A percentile compares a stretch with the other conserved stretches of the same genome.
phyloP scores from a whole-genome alignment of 2,329 filamentous ascomycete genomes.

The Pseudopithomyces maydicus region DNA sequence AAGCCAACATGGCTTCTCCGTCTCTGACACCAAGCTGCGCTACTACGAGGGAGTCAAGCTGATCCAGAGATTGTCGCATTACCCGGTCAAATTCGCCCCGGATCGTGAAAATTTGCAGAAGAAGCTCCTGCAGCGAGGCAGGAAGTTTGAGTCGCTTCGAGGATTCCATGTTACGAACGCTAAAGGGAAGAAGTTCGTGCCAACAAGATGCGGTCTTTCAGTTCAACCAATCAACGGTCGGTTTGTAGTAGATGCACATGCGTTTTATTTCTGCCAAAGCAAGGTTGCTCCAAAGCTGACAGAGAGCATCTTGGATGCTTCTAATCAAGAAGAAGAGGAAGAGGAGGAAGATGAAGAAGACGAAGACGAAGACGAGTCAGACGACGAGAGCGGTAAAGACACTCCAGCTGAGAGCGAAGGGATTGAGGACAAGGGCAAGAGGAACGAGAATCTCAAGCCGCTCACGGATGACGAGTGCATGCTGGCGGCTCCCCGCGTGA shows the following conservation, averaged over 20 bases:
- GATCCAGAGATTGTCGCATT: neutral
- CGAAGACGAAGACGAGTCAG: neutral
- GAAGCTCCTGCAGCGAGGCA: neutral
- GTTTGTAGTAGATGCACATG: conserved; percentile 4
- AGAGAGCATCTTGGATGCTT: neutral
- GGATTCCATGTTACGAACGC: conserved; percentile 1
- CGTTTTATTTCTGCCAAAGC: conserved; percentile 2
- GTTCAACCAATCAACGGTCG: neutral
- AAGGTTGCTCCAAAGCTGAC: neutral
- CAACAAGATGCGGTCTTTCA: neutral
- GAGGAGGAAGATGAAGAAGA: neutral
- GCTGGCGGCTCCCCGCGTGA: neutral
- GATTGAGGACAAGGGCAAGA: conserved; percentile 1
- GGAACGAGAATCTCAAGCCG: conserved; percentile 3
- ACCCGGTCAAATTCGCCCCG: neutral
- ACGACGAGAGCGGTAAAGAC: neutral
- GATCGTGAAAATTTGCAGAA: neutral
- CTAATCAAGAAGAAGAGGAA: neutral
- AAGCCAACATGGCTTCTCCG: neutral
- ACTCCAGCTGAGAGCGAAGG: neutral
- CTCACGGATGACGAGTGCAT: conserved; percentile 6
- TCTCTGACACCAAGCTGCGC: neutral
- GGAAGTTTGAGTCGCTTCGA: neutral
- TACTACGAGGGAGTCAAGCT: neutral
- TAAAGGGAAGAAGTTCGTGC: neutral